Evolutionary conservation across 257 asterid genomes (phyloP).

Genomic region (Nicotiana knightiana): DNA sequence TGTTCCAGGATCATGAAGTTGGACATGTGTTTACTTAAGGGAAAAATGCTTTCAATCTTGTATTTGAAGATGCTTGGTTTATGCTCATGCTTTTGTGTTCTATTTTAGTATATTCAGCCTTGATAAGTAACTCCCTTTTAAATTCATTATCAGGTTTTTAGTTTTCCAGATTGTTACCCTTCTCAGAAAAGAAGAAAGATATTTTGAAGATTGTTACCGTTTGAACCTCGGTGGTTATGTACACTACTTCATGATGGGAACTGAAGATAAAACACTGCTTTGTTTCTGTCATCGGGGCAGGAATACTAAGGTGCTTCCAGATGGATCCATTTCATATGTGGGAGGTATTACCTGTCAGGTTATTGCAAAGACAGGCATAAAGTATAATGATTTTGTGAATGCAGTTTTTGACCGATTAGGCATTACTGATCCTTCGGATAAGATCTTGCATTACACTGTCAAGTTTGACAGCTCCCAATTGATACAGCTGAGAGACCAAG

Average conservation of each 20-base stretch:
- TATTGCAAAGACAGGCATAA: not conserved
- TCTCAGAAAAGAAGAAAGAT: not conserved
- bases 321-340: not conserved
- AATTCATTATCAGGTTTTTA: not conserved
- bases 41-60: no score
- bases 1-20: not conserved
- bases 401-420: not conserved
- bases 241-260: not conserved
- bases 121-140: not conserved
- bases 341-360: not conserved
- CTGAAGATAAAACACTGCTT: not conserved
- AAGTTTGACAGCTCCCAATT: conserved; percentile 11
- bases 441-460: not conserved
- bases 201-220: not conserved
- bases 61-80: not conserved
- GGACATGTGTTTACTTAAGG: not conserved
- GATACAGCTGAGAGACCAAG: conserved; percentile 12
- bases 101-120: not conserved
- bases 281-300: not conserved
- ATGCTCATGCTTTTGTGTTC: not conserved
- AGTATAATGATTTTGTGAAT: not conserved
- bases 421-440: not conserved
- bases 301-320: not conserved
- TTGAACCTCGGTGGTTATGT: not conserved
- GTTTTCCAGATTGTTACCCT: not conserved